Base-by-base conservation (phyloP, 305 asterid species). In the Ajuga reptans region DNA sequence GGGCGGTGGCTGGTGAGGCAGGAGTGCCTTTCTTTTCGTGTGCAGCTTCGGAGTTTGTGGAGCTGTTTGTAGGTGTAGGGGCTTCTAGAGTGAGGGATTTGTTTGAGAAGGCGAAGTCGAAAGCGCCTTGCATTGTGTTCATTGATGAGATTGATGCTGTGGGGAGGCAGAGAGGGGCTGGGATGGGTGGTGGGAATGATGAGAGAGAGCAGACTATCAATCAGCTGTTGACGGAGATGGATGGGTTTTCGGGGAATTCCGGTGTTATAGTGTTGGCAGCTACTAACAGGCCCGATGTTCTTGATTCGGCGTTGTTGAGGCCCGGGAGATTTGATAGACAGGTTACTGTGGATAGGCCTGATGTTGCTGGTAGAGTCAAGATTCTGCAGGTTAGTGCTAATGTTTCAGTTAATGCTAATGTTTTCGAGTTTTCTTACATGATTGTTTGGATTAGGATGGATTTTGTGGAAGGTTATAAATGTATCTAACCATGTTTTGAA, bases 81-180 rank as follows among this genome's bases (percentile, higher is more conserved):
- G 87, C 92, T 68, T 84, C 92, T 0, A 84, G 92, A 57, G 92
- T 86, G 43, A 81, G 92, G 82, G 87, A 84, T 77, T 76, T 86
- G 81, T 86, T 86, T 9, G 86, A 86, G 78, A 83, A 86, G 79
- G 92, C 92, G 0, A 84, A 83, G 82, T 56, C 84, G 3, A 82
- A 83, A 59, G 92, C 92, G 0, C 92, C 92, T 54, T 82, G 87
- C 84, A 86, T 86, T 74, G 87, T 86, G 67, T 86, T 86, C 74
- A 84, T 84, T 57, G 92, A 86, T 79, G 92, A 86, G 66, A 86
- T 86, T 24, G 92, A 86, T 75, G 92, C 92, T 16, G 87, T 86
- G 9, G 89, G 89, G 60, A 79, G 89, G 75, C 89, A 84, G 70
- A 82, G 92, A 70, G 85, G 89, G 63, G 89, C 86, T 0, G 86